These are phyloP conservation scores for Evernia prunastri DNA, from an alignment of 495 filamentous ascomycete genomes.

Conservation along the genomic window DNA sequence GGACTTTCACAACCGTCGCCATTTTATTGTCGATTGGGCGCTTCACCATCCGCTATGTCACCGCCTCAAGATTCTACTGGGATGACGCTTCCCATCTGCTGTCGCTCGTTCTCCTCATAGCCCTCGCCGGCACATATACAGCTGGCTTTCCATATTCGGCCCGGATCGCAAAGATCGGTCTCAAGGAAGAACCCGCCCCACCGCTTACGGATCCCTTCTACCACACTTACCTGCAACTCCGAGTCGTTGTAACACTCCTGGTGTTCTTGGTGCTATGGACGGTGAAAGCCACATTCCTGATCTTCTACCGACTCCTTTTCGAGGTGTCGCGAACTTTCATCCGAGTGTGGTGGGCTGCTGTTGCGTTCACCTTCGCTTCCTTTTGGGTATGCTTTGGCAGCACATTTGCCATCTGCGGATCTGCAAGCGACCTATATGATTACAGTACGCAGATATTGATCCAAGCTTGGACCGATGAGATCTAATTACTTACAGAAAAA, in stretches of 20 bases:
- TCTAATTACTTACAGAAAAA: constrained; percentile 7
- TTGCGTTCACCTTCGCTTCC: constrained; percentile 15
- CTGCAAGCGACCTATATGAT: constrained; percentile 16
- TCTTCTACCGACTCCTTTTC: constrained; percentile 22
- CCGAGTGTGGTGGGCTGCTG: constrained; percentile 18
- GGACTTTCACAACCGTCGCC: constrained; percentile 16
- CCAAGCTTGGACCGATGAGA: not conserved
- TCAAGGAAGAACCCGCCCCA: constrained; percentile 12
- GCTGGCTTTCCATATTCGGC: constrained; percentile 16
- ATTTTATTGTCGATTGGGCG: constrained; percentile 15
- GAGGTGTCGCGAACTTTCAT: constrained; percentile 17
- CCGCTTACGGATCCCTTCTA: constrained; percentile 19
- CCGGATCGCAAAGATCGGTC: constrained; percentile 13
- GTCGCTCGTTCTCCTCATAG: constrained; percentile 18
- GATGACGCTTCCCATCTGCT: constrained; percentile 19
- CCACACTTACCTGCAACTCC: constrained; percentile 13
- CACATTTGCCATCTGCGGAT: constrained; percentile 17
- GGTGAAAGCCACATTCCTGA: constrained; percentile 20
- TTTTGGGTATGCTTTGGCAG: constrained; percentile 23
- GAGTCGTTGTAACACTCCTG: constrained; percentile 12
- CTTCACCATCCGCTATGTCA: constrained; percentile 18
- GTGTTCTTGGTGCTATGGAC: constrained; percentile 20
- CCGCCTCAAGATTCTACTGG: constrained; percentile 16
- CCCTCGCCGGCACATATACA: constrained; percentile 14
- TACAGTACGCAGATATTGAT: constrained; percentile 1